Conservation (phyloP, 805 yeast genomes). For the Komagataella mondaviorum region DNA sequence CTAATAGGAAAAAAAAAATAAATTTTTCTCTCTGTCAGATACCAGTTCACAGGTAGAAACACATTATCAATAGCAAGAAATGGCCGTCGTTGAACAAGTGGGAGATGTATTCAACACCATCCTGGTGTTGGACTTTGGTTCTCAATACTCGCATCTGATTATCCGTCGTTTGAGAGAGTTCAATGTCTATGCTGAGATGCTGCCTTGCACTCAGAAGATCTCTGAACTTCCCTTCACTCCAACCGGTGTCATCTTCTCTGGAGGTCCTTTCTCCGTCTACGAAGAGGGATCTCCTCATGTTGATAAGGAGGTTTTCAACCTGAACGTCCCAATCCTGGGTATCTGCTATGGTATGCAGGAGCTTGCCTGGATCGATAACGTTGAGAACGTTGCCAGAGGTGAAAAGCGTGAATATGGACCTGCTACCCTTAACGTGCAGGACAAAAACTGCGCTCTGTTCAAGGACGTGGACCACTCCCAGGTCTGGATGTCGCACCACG, state of each 20-base stretch:
- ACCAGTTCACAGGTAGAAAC: not conserved
- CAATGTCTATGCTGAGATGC: slow-evolving; percentile 97
- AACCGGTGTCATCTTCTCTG: slow-evolving; percentile 89
- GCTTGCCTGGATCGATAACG: slow-evolving; percentile 85
- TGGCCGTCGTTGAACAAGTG: slow-evolving; percentile 35
- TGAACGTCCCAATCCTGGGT: slow-evolving; percentile 89
- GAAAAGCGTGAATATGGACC: slow-evolving; percentile 98
- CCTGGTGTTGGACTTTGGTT: slow-evolving; percentile 93
- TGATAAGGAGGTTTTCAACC: slow-evolving; percentile 83
- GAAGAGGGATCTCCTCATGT: slow-evolving; percentile 95
- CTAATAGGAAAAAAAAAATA: not conserved
- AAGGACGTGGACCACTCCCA: slow-evolving; percentile 85
- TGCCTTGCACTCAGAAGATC: slow-evolving; percentile 97
- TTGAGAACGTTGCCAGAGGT: slow-evolving; percentile 88
- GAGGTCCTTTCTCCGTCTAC: slow-evolving; percentile 96
- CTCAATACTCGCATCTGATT: slow-evolving; percentile 94
- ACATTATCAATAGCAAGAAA: not conserved
- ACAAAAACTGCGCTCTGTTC: slow-evolving; percentile 57
- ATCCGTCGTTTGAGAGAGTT: slow-evolving; percentile 96
- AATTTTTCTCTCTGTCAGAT: not conserved
- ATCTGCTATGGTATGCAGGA: slow-evolving; percentile 99
- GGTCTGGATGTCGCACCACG: slow-evolving; percentile 99
- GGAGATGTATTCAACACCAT: slow-evolving; percentile 91
- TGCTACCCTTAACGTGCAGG: slow-evolving; percentile 72
- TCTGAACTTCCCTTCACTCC: slow-evolving; percentile 88